Conservation (phyloP, 106 monocot genomes). For the Platanthera zijinensis region DNA sequence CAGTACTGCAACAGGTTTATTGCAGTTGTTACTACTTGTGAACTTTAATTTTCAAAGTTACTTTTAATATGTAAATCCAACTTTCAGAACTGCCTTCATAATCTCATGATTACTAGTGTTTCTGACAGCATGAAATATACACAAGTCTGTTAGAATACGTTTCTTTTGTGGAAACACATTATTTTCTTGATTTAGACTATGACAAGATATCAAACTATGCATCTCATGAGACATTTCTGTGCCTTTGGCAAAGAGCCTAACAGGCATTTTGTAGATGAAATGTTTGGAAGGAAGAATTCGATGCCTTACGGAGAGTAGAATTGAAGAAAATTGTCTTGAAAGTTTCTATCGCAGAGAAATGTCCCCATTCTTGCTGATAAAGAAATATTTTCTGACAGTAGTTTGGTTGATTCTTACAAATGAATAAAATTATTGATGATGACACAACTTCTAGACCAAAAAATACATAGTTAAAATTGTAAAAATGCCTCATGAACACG, state of each 20-base stretch:
- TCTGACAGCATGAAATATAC: background rate
- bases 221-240: background rate
- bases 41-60: background rate
- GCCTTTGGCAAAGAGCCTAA: background rate
- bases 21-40: background rate
- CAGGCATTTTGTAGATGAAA: background rate
- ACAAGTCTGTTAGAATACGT: background rate
- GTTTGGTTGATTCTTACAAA: background rate
- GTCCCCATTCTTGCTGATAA: background rate
- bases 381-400: background rate
- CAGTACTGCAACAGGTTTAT: slow-evolving; percentile 56
- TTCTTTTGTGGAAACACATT: background rate
- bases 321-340: background rate
- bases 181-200: background rate
- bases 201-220: background rate
- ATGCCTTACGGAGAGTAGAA: background rate
- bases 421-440: background rate
- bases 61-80: background rate
- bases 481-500: background rate
- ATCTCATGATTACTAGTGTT: background rate
- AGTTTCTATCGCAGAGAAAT: background rate
- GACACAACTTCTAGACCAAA: background rate
- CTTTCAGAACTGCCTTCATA: background rate
- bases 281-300: background rate
- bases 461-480: background rate